Evolutionary conservation across 441 rosid genomes (phyloP).

Genomic region (Euphorbia corollata): DNA sequence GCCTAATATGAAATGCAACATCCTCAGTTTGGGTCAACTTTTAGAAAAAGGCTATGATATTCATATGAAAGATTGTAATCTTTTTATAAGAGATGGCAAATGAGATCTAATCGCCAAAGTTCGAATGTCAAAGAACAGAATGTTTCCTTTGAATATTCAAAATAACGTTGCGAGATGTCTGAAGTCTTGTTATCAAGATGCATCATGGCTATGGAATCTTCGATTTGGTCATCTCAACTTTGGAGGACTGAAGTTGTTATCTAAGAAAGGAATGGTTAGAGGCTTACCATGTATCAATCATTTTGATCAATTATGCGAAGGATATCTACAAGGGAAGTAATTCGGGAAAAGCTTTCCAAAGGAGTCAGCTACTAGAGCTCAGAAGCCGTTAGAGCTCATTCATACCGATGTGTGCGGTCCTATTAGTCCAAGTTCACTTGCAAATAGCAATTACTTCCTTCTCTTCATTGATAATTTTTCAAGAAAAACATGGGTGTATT

Average conservation of each 20-base stretch:
- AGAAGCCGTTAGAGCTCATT: not conserved
- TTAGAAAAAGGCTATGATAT: not conserved
- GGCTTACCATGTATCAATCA: not conserved
- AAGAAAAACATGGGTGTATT: not conserved
- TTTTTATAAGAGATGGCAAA: not conserved
- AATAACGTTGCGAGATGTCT: not conserved
- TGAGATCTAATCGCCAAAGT: not conserved
- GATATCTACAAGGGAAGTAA: not conserved
- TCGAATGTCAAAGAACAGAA: not conserved
- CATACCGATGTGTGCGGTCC: not conserved
- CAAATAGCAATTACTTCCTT: not conserved
- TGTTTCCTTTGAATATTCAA: not conserved
- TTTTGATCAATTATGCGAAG: not conserved
- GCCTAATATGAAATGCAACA: not conserved
- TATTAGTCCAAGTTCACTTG: not conserved
- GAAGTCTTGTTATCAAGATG: not conserved
- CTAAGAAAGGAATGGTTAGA: not conserved
- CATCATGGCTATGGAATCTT: not conserved
- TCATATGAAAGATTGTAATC: not conserved
- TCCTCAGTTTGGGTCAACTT: not conserved
- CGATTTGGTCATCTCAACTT: not conserved
- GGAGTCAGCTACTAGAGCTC: not conserved
- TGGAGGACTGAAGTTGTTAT: not conserved
- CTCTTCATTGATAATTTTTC: not conserved
- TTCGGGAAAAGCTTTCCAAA: not conserved